phyloP scores from a whole-genome alignment of 345 rosid genomes.

The Populus pruinosa region DNA sequence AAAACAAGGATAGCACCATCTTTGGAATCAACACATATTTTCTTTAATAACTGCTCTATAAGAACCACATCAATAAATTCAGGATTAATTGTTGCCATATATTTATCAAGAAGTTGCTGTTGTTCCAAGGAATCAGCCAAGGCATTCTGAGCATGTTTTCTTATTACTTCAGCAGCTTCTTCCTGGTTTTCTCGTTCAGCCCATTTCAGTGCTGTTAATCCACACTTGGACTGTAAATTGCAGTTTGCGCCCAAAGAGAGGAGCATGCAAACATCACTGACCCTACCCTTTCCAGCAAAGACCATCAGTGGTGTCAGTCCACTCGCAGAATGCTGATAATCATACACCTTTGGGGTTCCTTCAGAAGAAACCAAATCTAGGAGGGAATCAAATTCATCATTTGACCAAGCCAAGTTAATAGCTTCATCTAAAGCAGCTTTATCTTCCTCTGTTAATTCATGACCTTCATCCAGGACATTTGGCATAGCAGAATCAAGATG shows the following conservation, averaged over 20 bases:
- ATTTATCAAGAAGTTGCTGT: slow-evolving; percentile 57
- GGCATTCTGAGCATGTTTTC: slow-evolving; percentile 41
- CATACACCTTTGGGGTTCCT: slow-evolving; percentile 49
- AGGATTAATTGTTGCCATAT: slow-evolving; percentile 55
- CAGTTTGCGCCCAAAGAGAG: slow-evolving; percentile 74
- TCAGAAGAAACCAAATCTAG: slow-evolving; percentile 63
- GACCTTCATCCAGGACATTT: slow-evolving; percentile 30
- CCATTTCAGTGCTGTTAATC: slow-evolving; percentile 58
- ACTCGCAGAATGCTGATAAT: slow-evolving; percentile 69
- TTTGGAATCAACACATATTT: slow-evolving; percentile 63
- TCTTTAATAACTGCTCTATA: slow-evolving; percentile 62
- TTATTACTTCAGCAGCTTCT: slow-evolving; percentile 65
- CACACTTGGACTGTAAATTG: slow-evolving; percentile 52
- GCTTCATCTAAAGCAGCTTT: slow-evolving; percentile 76
- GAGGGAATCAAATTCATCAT: slow-evolving; percentile 77
- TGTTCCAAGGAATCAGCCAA: slow-evolving; percentile 38
- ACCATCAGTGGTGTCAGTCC: slow-evolving; percentile 85
- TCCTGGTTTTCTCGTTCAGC: slow-evolving; percentile 64
- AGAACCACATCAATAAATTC: slow-evolving; percentile 72
- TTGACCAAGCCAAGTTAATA: slow-evolving; percentile 69
- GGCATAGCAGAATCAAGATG: slow-evolving; percentile 46
- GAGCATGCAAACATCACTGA: slow-evolving; percentile 77
- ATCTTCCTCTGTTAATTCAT: slow-evolving; percentile 59
- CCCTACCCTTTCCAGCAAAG: slow-evolving; percentile 83
- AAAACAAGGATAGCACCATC: slow-evolving; percentile 93